phyloP scores from a whole-genome alignment of 2,329 filamentous ascomycete species.

The Aspergillus vadensis region DNA sequence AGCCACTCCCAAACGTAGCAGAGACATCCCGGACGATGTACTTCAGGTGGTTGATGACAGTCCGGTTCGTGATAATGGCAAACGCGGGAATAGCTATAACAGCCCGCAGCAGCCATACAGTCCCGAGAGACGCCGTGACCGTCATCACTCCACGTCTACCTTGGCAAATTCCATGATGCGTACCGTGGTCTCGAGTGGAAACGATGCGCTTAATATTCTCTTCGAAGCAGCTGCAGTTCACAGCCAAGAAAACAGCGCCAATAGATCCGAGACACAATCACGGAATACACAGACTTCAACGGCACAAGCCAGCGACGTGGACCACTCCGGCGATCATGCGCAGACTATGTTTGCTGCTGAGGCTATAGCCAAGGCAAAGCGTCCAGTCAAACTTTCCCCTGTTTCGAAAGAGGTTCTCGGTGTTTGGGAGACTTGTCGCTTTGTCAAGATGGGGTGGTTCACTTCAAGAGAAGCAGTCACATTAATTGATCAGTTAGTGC shows the following conservation, averaged over 20 bases:
- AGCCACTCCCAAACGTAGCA: background rate
- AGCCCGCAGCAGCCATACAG: constrained; percentile 8
- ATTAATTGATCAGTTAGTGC: constrained; percentile 52
- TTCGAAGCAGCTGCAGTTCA: constrained; percentile 53
- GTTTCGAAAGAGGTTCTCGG: constrained; percentile 42
- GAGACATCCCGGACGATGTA: constrained; percentile 1
- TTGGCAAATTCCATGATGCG: constrained; percentile 44
- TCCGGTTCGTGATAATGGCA: constrained; percentile 5
- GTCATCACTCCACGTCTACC: constrained; percentile 32
- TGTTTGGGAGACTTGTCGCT: constrained; percentile 54
- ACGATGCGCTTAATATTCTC: constrained; percentile 56
- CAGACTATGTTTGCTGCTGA: constrained; percentile 24
- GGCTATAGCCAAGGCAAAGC: constrained; percentile 23
- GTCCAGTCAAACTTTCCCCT: constrained; percentile 33
- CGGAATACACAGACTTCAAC: constrained; percentile 24
- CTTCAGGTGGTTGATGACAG: constrained; percentile 6
- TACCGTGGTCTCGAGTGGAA: constrained; percentile 55
- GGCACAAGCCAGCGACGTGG: constrained; percentile 11
- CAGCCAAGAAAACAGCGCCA: constrained; percentile 41
- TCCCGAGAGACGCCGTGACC: constrained; percentile 13
- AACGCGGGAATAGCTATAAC: background rate
- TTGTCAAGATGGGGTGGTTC: constrained; percentile 60
- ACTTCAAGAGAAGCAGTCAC: constrained; percentile 57
- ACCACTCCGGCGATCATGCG: constrained; percentile 21
- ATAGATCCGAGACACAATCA: constrained; percentile 28